Percentiles rank a stretch among this genome's conserved stretches.
phyloP scores from a whole-genome alignment of 192 early-diverging fungal species.

The Podila verticillata region DNA sequence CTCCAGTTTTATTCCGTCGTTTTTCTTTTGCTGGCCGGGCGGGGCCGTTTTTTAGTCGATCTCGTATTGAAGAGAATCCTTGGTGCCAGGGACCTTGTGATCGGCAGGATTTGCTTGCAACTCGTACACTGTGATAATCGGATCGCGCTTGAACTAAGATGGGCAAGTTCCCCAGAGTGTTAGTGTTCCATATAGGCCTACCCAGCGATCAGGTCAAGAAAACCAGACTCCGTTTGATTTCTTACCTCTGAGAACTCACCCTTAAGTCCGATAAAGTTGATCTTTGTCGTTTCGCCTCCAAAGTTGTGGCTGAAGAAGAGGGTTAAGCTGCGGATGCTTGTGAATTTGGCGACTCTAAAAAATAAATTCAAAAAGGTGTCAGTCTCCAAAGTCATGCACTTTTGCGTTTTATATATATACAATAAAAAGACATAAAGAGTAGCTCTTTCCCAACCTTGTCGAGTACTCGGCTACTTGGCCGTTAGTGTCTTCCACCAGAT shows the following conservation, averaged over 20 bases:
- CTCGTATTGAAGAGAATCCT: conserved; percentile 56
- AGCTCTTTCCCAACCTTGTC: conserved; percentile 47
- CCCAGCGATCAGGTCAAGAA: not conserved
- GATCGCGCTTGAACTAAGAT: conserved; percentile 66
- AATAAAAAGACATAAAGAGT: no score
- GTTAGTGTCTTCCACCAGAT: conserved; percentile 66
- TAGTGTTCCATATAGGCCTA: not conserved
- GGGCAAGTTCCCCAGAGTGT: not conserved
- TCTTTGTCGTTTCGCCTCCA: conserved; percentile 76
- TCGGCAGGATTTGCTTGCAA: conserved; percentile 76
- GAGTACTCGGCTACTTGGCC: conserved; percentile 69
- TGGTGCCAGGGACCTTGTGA: conserved; percentile 68
- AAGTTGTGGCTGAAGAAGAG: conserved; percentile 86
- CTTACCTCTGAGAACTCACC: conserved; percentile 87
- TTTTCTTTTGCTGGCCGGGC: not conserved
- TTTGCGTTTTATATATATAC: not conserved
- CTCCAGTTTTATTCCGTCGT: not conserved
- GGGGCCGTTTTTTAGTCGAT: conserved; percentile 42
- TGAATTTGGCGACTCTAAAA: conserved; percentile 75
- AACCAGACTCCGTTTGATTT: not conserved
- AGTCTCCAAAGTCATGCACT: not conserved
- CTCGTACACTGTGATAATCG: conserved; percentile 80
- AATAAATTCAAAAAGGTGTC: not conserved
- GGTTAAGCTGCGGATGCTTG: conserved; percentile 79
- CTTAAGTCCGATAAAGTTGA: conserved; percentile 89